Base-by-base conservation (phyloP, 2,329 filamentous ascomycete species). In the Cytospora piceae region DNA sequence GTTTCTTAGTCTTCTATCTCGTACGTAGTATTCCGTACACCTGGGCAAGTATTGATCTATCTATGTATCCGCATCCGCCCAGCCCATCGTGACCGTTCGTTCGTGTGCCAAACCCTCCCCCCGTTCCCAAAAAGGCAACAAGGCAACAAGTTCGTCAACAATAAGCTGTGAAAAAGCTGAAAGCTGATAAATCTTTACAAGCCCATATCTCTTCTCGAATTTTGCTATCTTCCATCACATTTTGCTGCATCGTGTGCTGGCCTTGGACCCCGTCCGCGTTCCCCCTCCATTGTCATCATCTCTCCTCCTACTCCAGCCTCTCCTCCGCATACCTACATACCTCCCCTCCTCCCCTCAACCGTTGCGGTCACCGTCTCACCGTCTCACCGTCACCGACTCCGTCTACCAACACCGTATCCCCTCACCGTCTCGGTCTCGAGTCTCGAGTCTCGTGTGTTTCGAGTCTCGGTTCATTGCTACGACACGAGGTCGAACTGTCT, bases 181-280 rank as follows among this genome's bases (percentile, higher is more conserved):
- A 22, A 61, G 62, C 62, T 64, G 62, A 64, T 64, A 64, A 64
- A 64, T 64, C 56, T 60, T 34, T 49, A 37, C 29, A 37, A 46
- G 39, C 54, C 62, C 62, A 51, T 59, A 49, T 24, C 46, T 61
- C 46, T 24, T 55, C 32, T 57, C 29, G 34, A 42, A 53, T 59
- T 37, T 49, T 42, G 39, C 46, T 34, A 42, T 29, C 56, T 51
- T 64, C 29, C 29, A 51, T 57, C 22, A 46, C 37, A 46, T 24
- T 51, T 55, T 63, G 61, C 37, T 39, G 31, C 24, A 37, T 57
- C 54, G 31, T 39, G 29, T 57, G 31, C 31, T 51, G 61, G n/a
- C 55, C 39, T 37, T 31, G 53, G 53, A 34, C 53, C 42, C 34
- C 20, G 39, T 42, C 32, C 39, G 32, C 31, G 27, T 42, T 24